Evolutionary conservation across 2,329 filamentous ascomycete species (phyloP).

Genomic region (Dothistroma septosporum): DNA sequence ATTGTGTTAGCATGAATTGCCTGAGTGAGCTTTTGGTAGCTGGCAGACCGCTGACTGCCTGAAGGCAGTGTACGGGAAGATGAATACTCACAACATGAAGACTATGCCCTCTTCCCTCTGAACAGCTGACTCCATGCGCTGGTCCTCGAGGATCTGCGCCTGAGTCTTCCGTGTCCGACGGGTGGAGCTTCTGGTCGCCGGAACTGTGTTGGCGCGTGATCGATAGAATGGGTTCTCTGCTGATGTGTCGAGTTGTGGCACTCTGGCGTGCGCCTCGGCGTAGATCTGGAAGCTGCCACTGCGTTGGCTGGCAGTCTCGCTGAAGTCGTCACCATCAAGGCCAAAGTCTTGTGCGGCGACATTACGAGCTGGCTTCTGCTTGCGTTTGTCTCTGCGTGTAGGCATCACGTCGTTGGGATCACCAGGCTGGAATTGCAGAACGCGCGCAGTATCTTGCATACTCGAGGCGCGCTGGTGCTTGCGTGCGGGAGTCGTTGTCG

Average conservation of each 20-base stretch:
- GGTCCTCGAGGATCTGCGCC: constrained; percentile 51
- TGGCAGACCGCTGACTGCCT: neutral
- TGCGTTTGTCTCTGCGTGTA: constrained; percentile 51
- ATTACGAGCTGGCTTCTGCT: constrained; percentile 11
- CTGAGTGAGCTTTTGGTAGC: neutral
- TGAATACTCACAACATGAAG: constrained; percentile 67
- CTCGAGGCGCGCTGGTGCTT: constrained; percentile 50
- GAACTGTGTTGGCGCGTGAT: constrained; percentile 13
- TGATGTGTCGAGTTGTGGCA: constrained; percentile 64
- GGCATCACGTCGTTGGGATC: constrained; percentile 56
- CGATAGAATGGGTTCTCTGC: constrained; percentile 70
- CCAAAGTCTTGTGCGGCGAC: constrained; percentile 53
- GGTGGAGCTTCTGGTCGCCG: constrained; percentile 7
- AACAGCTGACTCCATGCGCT: constrained; percentile 56
- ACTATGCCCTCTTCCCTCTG: constrained; percentile 68
- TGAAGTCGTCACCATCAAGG: constrained; percentile 45
- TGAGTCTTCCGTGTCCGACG: constrained; percentile 50
- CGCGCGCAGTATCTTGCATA: constrained; percentile 49
- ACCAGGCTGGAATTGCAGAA: constrained; percentile 54
- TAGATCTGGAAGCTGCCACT: constrained; percentile 53
- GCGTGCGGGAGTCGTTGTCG: constrained; percentile 38
- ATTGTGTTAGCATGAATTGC: constrained; percentile 25
- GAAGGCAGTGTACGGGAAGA: neutral
- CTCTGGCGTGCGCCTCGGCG: constrained; percentile 71
- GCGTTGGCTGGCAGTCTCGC: constrained; percentile 34